Percentiles rank a stretch among this genome's conserved stretches.
Conservation (phyloP, 352 stramenopile species). For the Phytopythium boreale region DNA sequence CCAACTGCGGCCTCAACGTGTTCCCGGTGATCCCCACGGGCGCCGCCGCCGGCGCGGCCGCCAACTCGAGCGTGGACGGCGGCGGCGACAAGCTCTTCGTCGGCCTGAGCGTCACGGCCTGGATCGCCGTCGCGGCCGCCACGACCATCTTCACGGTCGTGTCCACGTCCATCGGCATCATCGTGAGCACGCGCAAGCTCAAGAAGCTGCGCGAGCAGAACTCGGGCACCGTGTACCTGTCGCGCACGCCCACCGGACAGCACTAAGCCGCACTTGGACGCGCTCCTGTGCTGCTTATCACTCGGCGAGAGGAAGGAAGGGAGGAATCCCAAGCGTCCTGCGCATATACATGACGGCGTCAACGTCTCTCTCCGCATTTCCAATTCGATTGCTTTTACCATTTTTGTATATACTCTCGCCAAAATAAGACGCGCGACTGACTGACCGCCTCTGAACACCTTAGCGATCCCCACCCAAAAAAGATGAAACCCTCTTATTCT, state of each 20-base stretch:
- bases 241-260: constrained; percentile 14
- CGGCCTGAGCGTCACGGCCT: constrained; percentile 42
- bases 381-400: no score
- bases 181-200: constrained; percentile 39
- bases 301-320: background rate
- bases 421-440: no score
- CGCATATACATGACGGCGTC: no score
- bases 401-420: no score
- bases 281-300: background rate
- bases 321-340: no score
- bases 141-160: constrained; percentile 51
- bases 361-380: no score
- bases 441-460: no score
- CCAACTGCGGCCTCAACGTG: constrained; percentile 79
- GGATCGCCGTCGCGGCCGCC: constrained; percentile 55
- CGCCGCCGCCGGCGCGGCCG: constrained; percentile 37
- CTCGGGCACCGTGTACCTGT: constrained; percentile 32
- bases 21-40: constrained; percentile 70
- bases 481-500: no score
- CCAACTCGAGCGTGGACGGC: constrained; percentile 47
- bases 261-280: background rate
- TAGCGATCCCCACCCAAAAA: no score
- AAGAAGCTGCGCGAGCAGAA: constrained; percentile 51
- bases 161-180: constrained; percentile 43
- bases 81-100: constrained; percentile 63